phyloP scores from a whole-genome alignment of 2,329 filamentous ascomycete genomes.

The Exophiala viscosa region DNA sequence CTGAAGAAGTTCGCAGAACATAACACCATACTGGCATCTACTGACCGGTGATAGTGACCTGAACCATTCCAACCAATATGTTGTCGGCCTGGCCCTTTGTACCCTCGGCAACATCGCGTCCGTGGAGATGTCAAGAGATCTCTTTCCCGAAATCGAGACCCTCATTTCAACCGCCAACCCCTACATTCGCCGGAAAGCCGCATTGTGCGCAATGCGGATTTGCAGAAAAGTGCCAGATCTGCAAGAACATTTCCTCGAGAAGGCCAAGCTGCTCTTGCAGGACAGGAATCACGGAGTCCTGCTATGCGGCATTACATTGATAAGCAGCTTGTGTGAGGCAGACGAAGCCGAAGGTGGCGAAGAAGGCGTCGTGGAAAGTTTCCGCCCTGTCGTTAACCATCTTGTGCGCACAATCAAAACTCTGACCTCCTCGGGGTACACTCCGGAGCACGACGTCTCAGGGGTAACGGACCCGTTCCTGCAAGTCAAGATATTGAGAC shows the following conservation, averaged over 20 bases:
- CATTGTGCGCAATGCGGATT: conserved; percentile 98
- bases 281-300: conserved; percentile 96
- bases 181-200: conserved; percentile 96
- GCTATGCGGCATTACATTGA: conserved; percentile 84
- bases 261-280: conserved; percentile 79
- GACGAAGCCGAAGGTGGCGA: conserved; percentile 85
- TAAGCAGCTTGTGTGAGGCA: conserved; percentile 87
- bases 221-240: conserved; percentile 96
- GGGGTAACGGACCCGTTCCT: conserved; percentile 97
- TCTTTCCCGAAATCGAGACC: conserved; percentile 93
- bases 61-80: conserved; percentile 96
- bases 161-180: conserved; percentile 90
- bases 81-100: conserved; percentile 92
- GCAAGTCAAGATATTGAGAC: conserved; percentile 88
- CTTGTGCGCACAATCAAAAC: conserved; percentile 89
- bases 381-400: conserved; percentile 77
- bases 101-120: conserved; percentile 97
- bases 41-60: conserved; percentile 67
- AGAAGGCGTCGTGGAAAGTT: conserved; percentile 84
- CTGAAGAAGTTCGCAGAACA: conserved; percentile 74
- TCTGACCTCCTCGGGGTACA: conserved; percentile 90
- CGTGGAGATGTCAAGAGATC: conserved; percentile 94
- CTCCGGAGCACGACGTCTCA: conserved; percentile 95
- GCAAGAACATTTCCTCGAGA: conserved; percentile 95
- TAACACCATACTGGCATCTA: neutral